phyloP scores from a whole-genome alignment of 2,329 filamentous ascomycete genomes.

The Nigrospora oryzae region DNA sequence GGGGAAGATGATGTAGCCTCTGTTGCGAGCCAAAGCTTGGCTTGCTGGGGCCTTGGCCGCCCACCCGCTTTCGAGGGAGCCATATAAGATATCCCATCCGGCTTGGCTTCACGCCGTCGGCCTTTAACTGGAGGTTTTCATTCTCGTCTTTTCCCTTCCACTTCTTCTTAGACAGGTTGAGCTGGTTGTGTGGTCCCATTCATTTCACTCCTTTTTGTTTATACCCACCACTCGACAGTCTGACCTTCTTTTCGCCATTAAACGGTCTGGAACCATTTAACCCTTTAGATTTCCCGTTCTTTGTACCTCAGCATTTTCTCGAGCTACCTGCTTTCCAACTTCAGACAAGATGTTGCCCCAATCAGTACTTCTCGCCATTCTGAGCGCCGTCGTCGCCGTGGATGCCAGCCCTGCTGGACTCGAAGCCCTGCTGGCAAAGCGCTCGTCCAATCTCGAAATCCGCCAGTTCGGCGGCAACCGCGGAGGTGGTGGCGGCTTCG shows the following conservation, averaged over 20 bases:
- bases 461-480: slow-evolving; percentile 25
- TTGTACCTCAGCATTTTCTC: slow-evolving; percentile 1
- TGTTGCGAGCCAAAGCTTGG: slow-evolving; percentile 14
- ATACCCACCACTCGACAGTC: slow-evolving; percentile 25
- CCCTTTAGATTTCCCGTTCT: background rate
- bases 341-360: slow-evolving; percentile 43
- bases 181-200: slow-evolving; percentile 39
- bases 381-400: slow-evolving; percentile 34
- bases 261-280: slow-evolving; percentile 44
- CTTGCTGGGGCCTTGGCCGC: slow-evolving; percentile 2
- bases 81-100: no score
- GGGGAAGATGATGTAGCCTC: slow-evolving; percentile 17
- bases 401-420: slow-evolving; percentile 36
- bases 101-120: slow-evolving; percentile 4
- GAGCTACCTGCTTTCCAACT: slow-evolving; percentile 4
- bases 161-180: slow-evolving; percentile 28
- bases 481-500: slow-evolving; percentile 6
- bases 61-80: slow-evolving; percentile 3
- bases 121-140: slow-evolving; percentile 29
- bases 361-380: slow-evolving; percentile 36
- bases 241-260: slow-evolving; percentile 34
- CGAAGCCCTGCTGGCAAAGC: slow-evolving; percentile 16
- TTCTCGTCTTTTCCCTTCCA: slow-evolving; percentile 20
- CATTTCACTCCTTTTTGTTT: slow-evolving; percentile 36
- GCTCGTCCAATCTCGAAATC: slow-evolving; percentile 23